These are phyloP conservation scores for Collybia sp. DNA, from an alignment of 768 basidiomycete genomes.

Conservation along the genomic window DNA sequence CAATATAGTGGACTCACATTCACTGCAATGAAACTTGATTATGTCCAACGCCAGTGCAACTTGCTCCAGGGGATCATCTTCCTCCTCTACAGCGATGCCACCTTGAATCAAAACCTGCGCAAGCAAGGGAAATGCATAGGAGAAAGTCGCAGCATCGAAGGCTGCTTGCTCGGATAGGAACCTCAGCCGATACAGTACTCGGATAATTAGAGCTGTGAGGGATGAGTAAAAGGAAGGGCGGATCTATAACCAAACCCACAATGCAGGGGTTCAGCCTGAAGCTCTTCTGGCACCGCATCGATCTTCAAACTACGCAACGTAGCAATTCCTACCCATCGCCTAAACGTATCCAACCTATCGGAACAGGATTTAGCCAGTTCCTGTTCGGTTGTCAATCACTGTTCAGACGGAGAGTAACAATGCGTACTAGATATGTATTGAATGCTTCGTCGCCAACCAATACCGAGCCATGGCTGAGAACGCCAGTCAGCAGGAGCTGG, in stretches of 20 bases:
- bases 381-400: conserved; percentile 28
- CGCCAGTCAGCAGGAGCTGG: conserved; percentile 58
- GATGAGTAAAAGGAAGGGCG: background rate
- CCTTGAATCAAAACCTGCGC: conserved; percentile 63
- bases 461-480: conserved; percentile 51
- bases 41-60: conserved; percentile 69
- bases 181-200: conserved; percentile 82
- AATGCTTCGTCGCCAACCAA: conserved; percentile 65
- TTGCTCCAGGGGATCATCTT: conserved; percentile 76
- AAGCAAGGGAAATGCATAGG: conserved; percentile 75
- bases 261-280: conserved; percentile 66
- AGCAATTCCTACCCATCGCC: conserved; percentile 78
- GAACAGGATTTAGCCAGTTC: conserved; percentile 69
- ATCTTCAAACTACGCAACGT: conserved; percentile 72
- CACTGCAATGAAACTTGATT: conserved; percentile 64
- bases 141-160: conserved; percentile 83
- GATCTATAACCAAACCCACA: conserved; percentile 30
- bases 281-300: conserved; percentile 63
- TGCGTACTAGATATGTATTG: conserved; percentile 72
- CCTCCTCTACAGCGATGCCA: conserved; percentile 59
- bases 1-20: conserved; percentile 48
- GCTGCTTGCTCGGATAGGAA: conserved; percentile 77
- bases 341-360: conserved; percentile 62
- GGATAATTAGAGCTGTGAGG: conserved; percentile 63
- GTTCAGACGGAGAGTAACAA: background rate